Conservation (phyloP, 140 eudicot species). For the Senecio squalidus region DNA sequence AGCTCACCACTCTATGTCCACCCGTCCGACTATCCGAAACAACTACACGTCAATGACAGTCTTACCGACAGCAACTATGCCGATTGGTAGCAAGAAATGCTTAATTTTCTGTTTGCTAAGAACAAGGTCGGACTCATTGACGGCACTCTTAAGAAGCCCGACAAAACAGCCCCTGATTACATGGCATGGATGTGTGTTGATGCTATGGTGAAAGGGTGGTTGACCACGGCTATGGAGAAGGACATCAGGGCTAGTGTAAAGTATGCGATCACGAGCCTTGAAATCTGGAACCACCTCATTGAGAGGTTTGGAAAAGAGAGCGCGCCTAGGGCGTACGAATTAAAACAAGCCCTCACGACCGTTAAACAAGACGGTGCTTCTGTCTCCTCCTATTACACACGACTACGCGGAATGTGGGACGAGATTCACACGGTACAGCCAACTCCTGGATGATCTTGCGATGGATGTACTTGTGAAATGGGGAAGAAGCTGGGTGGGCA, state of each 20-base stretch:
- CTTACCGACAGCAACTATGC: neutral
- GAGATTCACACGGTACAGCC: neutral
- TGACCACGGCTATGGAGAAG: neutral
- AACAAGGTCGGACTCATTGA: too few relatives aligned
- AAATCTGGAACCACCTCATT: neutral
- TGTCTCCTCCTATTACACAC: neutral
- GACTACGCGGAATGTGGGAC: neutral
- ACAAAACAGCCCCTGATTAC: neutral
- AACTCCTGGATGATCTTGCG: too few relatives aligned
- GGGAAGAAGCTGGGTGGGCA: neutral
- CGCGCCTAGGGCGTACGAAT: neutral
- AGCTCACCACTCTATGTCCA: neutral
- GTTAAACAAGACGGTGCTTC: neutral
- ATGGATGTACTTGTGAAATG: neutral
- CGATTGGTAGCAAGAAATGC: too few relatives aligned
- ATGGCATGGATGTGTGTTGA: constrained; percentile 7
- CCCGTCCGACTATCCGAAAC: neutral
- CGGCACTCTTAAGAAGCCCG: neutral
- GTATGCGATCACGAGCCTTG: neutral
- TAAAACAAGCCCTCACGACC: neutral
- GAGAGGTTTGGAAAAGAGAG: neutral
- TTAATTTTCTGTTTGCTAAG: too few relatives aligned
- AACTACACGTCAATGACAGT: neutral
- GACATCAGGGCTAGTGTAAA: neutral
- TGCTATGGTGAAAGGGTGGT: constrained; percentile 5